Evolutionary conservation across 306 rosid species (phyloP).

Genomic region (Dryas octopetala): DNA sequence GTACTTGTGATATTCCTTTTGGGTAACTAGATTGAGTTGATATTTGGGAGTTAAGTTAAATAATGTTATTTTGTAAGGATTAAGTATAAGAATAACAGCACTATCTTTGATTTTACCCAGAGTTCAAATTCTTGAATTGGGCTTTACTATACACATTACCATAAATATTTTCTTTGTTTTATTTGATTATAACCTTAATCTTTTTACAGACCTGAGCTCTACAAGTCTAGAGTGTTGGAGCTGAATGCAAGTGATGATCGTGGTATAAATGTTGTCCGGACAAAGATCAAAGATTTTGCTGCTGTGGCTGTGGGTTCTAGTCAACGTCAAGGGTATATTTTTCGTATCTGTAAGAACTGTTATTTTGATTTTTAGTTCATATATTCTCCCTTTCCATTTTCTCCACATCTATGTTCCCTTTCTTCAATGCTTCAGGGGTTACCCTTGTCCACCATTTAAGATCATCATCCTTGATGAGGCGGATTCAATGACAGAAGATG

Average conservation of each 20-base stretch:
- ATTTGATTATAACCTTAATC: neutral
- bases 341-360: neutral
- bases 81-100: neutral
- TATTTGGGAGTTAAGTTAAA: neutral
- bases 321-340: conserved; percentile 50
- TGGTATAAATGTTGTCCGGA: conserved; percentile 89
- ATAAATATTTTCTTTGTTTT: neutral
- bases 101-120: neutral
- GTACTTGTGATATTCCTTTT: neutral
- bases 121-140: neutral
- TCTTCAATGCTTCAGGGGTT: conserved; percentile 46
- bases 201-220: conserved; percentile 71
- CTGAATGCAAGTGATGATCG: conserved; percentile 98
- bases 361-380: neutral
- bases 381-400: conserved; percentile 2
- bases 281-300: conserved; percentile 90
- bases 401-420: neutral
- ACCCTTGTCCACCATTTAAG: conserved; percentile 91
- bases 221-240: conserved; percentile 88
- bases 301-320: conserved; percentile 72
- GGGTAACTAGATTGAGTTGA: neutral
- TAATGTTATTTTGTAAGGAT: neutral
- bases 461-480: conserved; percentile 95
- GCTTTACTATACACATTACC: no score
- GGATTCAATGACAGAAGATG: conserved; percentile 98